A percentile compares a stretch with the other conserved stretches of the same genome.
Evolutionary conservation across 108 stramenopile genomes (phyloP).

Genomic region (Cyclotella atomus): DNA sequence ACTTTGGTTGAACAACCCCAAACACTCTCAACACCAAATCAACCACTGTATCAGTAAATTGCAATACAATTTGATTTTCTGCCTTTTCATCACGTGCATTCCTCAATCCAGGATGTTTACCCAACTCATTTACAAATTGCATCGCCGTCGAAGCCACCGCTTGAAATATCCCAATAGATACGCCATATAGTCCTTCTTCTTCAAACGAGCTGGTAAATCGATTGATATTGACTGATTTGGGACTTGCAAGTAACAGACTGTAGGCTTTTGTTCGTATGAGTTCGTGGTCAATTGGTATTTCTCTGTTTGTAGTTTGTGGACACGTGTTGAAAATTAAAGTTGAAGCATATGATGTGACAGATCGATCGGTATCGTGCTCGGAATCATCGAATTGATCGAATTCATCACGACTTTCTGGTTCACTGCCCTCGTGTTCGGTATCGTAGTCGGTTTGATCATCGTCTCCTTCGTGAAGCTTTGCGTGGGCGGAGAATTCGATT

Average conservation of each 20-base stretch:
- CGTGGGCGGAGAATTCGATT: too few species aligned
- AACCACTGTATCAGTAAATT: too few species aligned
- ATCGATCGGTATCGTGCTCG: not conserved
- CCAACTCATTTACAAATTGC: too few species aligned
- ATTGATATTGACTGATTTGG: not conserved
- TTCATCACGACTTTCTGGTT: too few species aligned
- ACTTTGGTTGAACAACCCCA: too few species aligned
- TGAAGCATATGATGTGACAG: not conserved
- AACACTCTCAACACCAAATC: too few species aligned
- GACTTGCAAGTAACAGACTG: not conserved
- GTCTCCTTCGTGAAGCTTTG: too few species aligned
- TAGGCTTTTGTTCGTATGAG: not conserved
- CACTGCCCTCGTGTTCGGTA: not conserved
- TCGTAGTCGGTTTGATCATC: not conserved
- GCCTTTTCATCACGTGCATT: too few species aligned
- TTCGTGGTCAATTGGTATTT: not conserved
- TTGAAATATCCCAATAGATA: not conserved
- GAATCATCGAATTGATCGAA: too few species aligned
- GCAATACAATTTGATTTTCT: too few species aligned
- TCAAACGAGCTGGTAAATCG: not conserved
- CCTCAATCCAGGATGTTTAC: too few species aligned
- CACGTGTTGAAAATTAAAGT: not conserved
- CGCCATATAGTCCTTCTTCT: not conserved
- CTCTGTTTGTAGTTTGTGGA: not conserved
- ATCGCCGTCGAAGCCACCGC: not conserved